Conservation (phyloP, 2,329 filamentous ascomycete species). For the Orbilia oligospora region DNA sequence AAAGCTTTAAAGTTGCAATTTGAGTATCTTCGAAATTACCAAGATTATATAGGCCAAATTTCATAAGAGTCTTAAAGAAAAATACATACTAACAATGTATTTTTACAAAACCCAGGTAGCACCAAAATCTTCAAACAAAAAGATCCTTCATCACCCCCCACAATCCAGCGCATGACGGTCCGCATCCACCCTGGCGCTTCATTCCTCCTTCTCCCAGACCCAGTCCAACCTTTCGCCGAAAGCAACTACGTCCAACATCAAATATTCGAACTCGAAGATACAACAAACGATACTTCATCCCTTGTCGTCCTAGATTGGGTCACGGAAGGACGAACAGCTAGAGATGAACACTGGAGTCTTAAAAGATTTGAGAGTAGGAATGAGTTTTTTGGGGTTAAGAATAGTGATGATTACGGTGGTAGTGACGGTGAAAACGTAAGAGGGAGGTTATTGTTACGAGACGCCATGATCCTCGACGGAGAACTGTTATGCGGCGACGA, state of each 20-base stretch:
- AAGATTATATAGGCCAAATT: no score
- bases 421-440: not conserved
- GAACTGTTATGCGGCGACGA: constrained; percentile 66
- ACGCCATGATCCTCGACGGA: constrained; percentile 82
- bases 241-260: constrained; percentile 89
- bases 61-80: no score
- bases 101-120: constrained; percentile 75
- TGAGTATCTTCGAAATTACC: no score
- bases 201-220: constrained; percentile 84
- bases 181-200: constrained; percentile 71
- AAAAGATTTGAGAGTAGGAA: constrained; percentile 84
- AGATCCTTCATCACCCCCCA: constrained; percentile 71
- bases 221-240: constrained; percentile 88
- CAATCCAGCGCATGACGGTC: constrained; percentile 73
- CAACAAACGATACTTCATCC: constrained; percentile 70
- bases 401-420: constrained; percentile 64
- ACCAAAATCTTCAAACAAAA: constrained; percentile 93
- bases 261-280: constrained; percentile 75
- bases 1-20: not conserved
- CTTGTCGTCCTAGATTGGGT: constrained; percentile 95
- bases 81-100: no score
- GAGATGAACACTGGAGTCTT: constrained; percentile 91
- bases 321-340: constrained; percentile 84
- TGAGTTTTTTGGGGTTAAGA: constrained; percentile 78
- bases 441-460: constrained; percentile 81